phyloP scores from a whole-genome alignment of 495 filamentous ascomycete species.

The Daldinia bambusicola region DNA sequence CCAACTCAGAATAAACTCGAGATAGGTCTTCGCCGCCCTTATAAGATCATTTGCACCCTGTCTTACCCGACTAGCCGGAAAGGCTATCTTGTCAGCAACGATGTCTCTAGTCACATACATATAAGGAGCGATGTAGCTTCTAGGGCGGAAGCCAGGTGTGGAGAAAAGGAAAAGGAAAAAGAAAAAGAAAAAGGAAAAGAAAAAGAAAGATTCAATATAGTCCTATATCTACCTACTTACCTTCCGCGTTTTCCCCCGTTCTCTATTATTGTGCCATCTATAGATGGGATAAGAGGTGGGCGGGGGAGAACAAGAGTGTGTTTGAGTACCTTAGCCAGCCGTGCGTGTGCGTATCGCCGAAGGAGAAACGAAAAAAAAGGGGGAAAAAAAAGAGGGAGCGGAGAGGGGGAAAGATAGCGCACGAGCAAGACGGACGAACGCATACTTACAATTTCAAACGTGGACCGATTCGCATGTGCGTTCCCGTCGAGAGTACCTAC shows the following conservation, averaged over 20 bases:
- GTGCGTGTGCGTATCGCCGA: constrained; percentile 5
- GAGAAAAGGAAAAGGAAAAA: not conserved
- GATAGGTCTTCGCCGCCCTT: not conserved
- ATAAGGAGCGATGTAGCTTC: constrained; percentile 3
- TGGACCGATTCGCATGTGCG: constrained; percentile 28
- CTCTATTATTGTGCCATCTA: not conserved
- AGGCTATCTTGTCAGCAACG: constrained; percentile 7
- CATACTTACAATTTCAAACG: constrained; percentile 14
- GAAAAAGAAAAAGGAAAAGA: not conserved
- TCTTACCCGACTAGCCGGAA: not conserved
- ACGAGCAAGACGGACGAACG: constrained; percentile 12
- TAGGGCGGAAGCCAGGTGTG: not conserved
- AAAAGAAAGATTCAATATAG: not conserved
- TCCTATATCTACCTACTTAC: not conserved
- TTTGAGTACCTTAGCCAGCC: constrained; percentile 6
- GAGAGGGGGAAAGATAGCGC: no score
- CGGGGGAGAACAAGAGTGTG: constrained; percentile 3
- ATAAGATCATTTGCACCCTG: not conserved
- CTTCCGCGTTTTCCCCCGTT: not conserved
- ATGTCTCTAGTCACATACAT: not conserved
- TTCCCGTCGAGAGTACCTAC: constrained; percentile 19
- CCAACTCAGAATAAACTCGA: not conserved
- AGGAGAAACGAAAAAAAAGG: not conserved
- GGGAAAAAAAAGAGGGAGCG: no score
- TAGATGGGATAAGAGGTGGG: not conserved